Conservation (phyloP, 306 rosid species). For the Dryas drummondii region DNA sequence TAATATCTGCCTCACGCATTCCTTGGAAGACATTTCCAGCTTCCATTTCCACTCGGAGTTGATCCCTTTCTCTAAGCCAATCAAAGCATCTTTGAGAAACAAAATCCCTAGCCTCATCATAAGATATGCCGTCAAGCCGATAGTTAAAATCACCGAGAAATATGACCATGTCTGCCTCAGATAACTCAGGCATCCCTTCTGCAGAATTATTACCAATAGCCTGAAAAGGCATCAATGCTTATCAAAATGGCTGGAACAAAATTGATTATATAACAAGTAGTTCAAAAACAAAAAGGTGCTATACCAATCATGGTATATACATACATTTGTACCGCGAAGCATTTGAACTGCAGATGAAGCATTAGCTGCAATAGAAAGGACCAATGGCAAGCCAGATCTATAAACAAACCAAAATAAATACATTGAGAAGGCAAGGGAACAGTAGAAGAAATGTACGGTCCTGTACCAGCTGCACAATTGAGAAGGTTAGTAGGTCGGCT, state of each 20-base stretch:
- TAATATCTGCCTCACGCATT: constrained; percentile 89
- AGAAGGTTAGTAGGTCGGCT: constrained; percentile 56
- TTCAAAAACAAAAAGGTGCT: constrained; percentile 28
- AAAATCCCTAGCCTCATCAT: constrained; percentile 96
- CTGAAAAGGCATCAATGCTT: constrained; percentile 43
- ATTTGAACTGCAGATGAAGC: constrained; percentile 65
- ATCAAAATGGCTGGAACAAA: constrained; percentile 20
- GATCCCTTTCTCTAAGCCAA: constrained; percentile 97
- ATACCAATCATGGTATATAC: constrained; percentile 32
- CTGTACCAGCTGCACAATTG: constrained; percentile 67
- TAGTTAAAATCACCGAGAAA: constrained; percentile 96
- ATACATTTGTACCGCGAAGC: constrained; percentile 68
- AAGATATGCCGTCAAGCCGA: constrained; percentile 85
- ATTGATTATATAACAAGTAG: constrained; percentile 17
- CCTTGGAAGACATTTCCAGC: constrained; percentile 98
- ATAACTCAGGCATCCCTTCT: constrained; percentile 81
- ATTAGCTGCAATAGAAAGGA: constrained; percentile 82
- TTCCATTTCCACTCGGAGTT: constrained; percentile 92
- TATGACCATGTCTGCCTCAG: constrained; percentile 87
- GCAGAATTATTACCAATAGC: constrained; percentile 49
- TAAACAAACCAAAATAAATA: constrained; percentile 57
- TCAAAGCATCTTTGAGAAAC: constrained; percentile 98
- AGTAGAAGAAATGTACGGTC: constrained; percentile 47
- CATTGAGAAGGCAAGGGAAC: constrained; percentile 49
- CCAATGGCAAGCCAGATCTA: constrained; percentile 73